phyloP scores from a whole-genome alignment of 2,329 filamentous ascomycete genomes.

The Myotisia sp. region DNA sequence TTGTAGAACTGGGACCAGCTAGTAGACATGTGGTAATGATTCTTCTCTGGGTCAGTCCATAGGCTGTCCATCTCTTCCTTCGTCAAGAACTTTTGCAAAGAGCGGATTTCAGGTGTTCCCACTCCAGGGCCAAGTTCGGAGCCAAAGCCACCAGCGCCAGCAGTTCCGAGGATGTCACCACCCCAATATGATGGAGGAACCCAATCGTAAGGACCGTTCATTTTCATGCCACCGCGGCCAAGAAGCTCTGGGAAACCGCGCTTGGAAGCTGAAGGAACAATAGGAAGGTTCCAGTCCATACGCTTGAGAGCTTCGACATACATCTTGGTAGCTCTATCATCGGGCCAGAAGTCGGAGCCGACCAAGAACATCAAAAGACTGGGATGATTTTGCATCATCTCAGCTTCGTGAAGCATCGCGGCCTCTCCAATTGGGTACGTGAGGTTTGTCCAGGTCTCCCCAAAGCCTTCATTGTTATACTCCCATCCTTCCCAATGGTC shows the following conservation, averaged over 20 bases:
- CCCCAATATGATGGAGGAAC: conserved; percentile 53
- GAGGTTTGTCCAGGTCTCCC: conserved; percentile 34
- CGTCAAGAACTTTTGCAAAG: conserved; percentile 41
- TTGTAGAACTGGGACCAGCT: conserved; percentile 41
- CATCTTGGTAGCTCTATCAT: conserved; percentile 40
- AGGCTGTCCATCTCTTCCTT: conserved; percentile 39
- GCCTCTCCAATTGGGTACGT: conserved; percentile 43
- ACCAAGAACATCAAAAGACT: conserved; percentile 45
- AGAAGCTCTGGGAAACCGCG: conserved; percentile 39
- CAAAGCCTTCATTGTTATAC: conserved; percentile 42
- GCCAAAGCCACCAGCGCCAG: conserved; percentile 43
- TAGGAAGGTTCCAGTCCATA: conserved; percentile 42
- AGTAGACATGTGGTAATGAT: conserved; percentile 47
- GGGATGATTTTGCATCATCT: conserved; percentile 46
- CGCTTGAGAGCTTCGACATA: conserved; percentile 39
- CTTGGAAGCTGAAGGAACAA: conserved; percentile 45
- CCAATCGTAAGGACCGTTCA: conserved; percentile 54
- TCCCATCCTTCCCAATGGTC: conserved; percentile 54
- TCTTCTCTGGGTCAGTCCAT: conserved; percentile 41
- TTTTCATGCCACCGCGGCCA: conserved; percentile 48
- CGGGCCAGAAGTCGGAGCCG: conserved; percentile 51
- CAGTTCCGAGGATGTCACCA: conserved; percentile 39
- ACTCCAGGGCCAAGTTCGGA: conserved; percentile 49
- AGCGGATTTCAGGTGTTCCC: conserved; percentile 45
- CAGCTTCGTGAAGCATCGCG: conserved; percentile 46